Evolutionary conservation across 495 filamentous ascomycete species (phyloP).

Genomic region (Penicillium angulare): DNA sequence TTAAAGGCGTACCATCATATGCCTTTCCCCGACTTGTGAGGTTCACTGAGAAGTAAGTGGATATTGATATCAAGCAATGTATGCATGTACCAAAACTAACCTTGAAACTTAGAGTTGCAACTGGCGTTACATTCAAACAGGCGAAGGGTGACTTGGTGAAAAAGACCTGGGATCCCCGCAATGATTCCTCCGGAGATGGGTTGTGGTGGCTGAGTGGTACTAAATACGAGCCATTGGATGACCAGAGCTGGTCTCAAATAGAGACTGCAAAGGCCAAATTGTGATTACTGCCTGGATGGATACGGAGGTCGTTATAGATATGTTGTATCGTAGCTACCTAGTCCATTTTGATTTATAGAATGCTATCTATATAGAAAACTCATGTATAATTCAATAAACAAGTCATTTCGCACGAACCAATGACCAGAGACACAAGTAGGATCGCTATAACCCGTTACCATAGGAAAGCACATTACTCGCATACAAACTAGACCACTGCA

Average conservation of each 20-base stretch:
- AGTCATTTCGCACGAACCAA: too few relatives aligned
- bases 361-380: too few relatives aligned
- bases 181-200: conserved; percentile 37
- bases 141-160: conserved; percentile 47
- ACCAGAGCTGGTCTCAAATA: conserved; percentile 41
- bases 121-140: conserved; percentile 53
- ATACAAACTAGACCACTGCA: too few relatives aligned
- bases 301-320: too few relatives aligned
- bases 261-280: conserved; percentile 47
- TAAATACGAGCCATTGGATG: conserved; percentile 39
- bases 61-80: too few relatives aligned
- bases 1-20: conserved; percentile 50
- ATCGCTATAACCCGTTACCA: too few relatives aligned
- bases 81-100: too few relatives aligned
- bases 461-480: too few relatives aligned
- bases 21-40: conserved; percentile 49
- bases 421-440: too few relatives aligned
- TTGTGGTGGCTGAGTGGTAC: conserved; percentile 50
- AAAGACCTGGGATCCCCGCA: conserved; percentile 44
- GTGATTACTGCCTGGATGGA: conserved; percentile 15
- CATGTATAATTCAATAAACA: too few relatives aligned
- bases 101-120: conserved; percentile 36
- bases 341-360: too few relatives aligned
- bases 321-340: too few relatives aligned
- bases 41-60: conserved; percentile 47